phyloP scores from a whole-genome alignment of 305 asterid species.

The Fraxinus sp. region DNA sequence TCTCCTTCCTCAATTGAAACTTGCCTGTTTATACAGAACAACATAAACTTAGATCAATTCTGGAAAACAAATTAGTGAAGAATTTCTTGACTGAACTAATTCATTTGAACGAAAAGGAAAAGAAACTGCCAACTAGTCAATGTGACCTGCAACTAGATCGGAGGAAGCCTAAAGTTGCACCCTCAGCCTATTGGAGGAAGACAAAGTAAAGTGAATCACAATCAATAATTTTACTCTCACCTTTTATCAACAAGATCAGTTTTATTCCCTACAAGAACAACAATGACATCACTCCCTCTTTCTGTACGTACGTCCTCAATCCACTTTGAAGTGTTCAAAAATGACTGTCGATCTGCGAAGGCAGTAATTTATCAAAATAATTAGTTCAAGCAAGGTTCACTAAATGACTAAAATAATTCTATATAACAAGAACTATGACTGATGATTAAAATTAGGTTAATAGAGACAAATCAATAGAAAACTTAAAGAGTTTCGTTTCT shows the following conservation, averaged over 20 bases:
- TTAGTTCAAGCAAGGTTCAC: neutral
- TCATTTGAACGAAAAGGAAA: neutral
- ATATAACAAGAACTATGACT: neutral
- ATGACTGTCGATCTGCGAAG: slow-evolving; percentile 42
- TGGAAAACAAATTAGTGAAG: neutral
- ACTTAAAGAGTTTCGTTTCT: neutral
- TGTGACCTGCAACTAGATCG: neutral
- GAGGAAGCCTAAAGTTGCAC: neutral
- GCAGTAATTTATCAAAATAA: neutral
- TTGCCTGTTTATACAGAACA: slow-evolving; percentile 32
- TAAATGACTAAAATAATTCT: neutral
- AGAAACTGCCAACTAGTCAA: neutral
- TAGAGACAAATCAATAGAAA: neutral
- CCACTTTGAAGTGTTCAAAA: slow-evolving; percentile 51
- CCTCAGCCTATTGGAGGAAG: neutral
- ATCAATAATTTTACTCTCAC: slow-evolving; percentile 18
- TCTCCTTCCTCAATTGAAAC: slow-evolving; percentile 58
- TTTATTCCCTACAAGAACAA: slow-evolving; percentile 53
- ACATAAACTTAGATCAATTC: neutral
- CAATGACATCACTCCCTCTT: slow-evolving; percentile 48
- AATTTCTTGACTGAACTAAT: neutral
- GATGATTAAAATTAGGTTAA: neutral
- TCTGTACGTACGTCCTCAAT: slow-evolving; percentile 54
- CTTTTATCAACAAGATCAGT: slow-evolving; percentile 56
- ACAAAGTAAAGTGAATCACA: neutral